Evolutionary conservation across 108 stramenopile genomes (phyloP).

Genomic region (Aureococcus anophagefferens): DNA sequence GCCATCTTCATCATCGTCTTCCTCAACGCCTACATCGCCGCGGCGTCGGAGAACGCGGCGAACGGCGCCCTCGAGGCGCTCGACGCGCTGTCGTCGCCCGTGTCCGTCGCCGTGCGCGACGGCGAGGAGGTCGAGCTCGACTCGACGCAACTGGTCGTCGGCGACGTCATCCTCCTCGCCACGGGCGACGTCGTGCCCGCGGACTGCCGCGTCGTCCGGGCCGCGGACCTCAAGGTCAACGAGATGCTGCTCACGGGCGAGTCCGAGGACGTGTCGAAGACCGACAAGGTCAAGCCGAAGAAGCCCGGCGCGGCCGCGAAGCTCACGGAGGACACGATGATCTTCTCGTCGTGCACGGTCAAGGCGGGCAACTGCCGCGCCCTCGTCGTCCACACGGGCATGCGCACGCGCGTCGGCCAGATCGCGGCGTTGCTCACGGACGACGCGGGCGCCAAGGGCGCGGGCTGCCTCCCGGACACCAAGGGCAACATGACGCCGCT

Average conservation of each 20-base stretch:
- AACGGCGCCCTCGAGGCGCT: constrained; percentile 48
- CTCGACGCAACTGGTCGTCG: constrained; percentile 41
- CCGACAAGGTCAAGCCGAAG: neutral
- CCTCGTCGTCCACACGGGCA: constrained; percentile 27
- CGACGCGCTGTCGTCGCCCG: constrained; percentile 27
- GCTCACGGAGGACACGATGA: constrained; percentile 45
- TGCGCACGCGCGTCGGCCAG: constrained; percentile 12
- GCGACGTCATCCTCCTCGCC: constrained; percentile 40
- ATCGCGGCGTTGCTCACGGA: constrained; percentile 2
- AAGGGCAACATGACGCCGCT: constrained; percentile 41
- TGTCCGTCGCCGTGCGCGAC: constrained; percentile 22
- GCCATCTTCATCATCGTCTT: constrained; percentile 21
- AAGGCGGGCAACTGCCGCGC: constrained; percentile 34
- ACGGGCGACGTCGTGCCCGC: constrained; percentile 49
- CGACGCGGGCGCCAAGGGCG: constrained; percentile 17
- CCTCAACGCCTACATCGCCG: constrained; percentile 19
- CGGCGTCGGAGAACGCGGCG: constrained; percentile 34
- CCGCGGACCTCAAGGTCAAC: constrained; percentile 27
- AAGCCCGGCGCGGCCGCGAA: neutral
- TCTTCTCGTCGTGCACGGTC: constrained; percentile 45
- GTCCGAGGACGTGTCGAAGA: constrained; percentile 17
- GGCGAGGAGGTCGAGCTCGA: constrained; percentile 7
- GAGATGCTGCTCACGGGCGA: constrained; percentile 26
- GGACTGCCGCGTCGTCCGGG: constrained; percentile 37
- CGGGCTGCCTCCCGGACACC: constrained; percentile 9